These are phyloP conservation scores for Chaetomium fimeti DNA, from an alignment of 495 filamentous ascomycete genomes.

Conservation along the genomic window DNA sequence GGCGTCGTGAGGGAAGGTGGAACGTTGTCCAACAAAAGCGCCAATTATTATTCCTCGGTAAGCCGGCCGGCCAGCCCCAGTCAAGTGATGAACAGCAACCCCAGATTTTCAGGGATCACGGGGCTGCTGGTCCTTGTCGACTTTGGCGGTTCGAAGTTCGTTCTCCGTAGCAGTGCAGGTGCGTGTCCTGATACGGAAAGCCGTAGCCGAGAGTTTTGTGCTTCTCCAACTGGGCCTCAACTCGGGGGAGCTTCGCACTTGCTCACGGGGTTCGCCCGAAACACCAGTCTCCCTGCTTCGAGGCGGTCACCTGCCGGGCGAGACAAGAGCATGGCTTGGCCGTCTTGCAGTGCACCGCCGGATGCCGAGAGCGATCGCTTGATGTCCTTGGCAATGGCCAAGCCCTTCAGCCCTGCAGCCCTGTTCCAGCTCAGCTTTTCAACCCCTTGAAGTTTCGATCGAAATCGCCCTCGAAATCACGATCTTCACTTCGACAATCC, in stretches of 20 bases:
- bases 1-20: not conserved
- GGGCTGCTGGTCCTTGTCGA: not conserved
- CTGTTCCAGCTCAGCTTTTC: too few species aligned
- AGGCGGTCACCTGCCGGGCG: too few species aligned
- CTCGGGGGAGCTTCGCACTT: not conserved
- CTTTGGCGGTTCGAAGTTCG: not conserved
- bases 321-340: too few species aligned
- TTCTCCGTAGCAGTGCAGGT: not conserved
- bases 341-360: too few species aligned
- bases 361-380: too few species aligned
- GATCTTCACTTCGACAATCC: not conserved
- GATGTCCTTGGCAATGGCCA: too few species aligned
- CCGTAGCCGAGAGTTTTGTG: not conserved
- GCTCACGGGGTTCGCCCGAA: not conserved
- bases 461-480: not conserved
- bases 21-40: not conserved
- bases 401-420: too few species aligned
- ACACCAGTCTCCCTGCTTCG: not conserved
- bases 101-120: slow-evolving; percentile 20
- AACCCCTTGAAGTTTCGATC: not conserved
- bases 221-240: not conserved
- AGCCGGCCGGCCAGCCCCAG: slow-evolving; percentile 6
- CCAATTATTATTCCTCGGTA: slow-evolving; percentile 4
- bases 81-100: slow-evolving; percentile 14
- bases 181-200: not conserved